Base-by-base conservation (phyloP, 129 eudicot genomes). In the Saussurea involucrata region DNA sequence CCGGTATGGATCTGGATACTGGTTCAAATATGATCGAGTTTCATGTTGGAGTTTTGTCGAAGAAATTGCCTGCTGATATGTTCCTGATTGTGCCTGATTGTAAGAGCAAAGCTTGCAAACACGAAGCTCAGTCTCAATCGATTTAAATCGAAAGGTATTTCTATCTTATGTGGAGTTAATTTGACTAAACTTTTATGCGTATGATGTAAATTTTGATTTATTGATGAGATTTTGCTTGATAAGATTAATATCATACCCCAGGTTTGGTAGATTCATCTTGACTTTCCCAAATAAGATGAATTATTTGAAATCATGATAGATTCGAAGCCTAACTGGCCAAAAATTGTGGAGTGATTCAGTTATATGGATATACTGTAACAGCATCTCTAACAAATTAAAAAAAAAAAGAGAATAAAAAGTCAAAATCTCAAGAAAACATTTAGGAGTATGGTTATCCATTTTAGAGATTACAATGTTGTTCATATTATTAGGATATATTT, bases 11-110 rank as follows among this genome's bases (percentile, higher is more conserved):
- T 17, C 78, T 87, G 8, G 94, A 93, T 78, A 24, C 65, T 8
- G 25, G n/a, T 3, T 27, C 77, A 0, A 83, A 53, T 44, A 83
- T 83, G 91, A 53, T 93, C 25, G 90, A 85, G 57, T 93, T 93
- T 76, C 87, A 88, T 72, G 98, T 88, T 1, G 98, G 97, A 11
- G 69, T 87, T 64, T 80, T 93, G 81, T 87, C 97, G 0, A 64
- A 87, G 65, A 85, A 83, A 66, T 55, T 93, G 74, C 92, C 97
- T 3, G 95, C 86, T 5, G 67, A 83, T 24, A 84, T 77, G 77
- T 93, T 93, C 69, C 72, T 72, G 78, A 49, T 32, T n/a, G 77
- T 93, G 25, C 95, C 87, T 0, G 80, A 76, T 7, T 93, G 98
- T 81, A 76, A 69, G 88, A 81, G 81, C 13, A 87, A 87, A 76